A percentile compares a stretch with the other conserved stretches of the same genome.
Evolutionary conservation across 2,329 filamentous ascomycete species (phyloP).

Genomic region (Talaromyces sp.): DNA sequence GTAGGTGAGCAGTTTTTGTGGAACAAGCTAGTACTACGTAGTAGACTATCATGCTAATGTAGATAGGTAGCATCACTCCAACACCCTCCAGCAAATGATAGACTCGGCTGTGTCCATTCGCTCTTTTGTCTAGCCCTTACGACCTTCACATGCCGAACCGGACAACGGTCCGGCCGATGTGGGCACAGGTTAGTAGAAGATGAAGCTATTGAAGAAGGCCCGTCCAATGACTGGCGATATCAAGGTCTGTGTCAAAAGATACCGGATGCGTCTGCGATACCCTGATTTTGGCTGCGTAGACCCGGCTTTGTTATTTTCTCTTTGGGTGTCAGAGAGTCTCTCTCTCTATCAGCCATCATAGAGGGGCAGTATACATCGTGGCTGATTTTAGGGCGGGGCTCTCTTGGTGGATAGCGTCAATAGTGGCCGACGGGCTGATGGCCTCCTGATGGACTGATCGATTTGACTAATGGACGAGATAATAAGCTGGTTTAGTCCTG

Average conservation of each 20-base stretch:
- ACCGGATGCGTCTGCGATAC: background rate
- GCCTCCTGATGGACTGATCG: constrained; percentile 3
- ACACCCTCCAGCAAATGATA: constrained; percentile 1
- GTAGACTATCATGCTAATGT: background rate
- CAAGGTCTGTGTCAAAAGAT: background rate
- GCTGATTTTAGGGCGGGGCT: constrained; percentile 15
- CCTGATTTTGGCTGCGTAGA: background rate
- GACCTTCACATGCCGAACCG: constrained; percentile 11
- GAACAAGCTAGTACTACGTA: no score
- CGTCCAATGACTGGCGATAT: background rate
- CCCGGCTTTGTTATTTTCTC: background rate
- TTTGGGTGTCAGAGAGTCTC: background rate
- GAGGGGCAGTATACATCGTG: constrained; percentile 14
- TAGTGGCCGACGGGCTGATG: background rate
- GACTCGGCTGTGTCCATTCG: constrained; percentile 3
- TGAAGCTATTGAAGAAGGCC: background rate
- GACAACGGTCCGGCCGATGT: constrained; percentile 3
- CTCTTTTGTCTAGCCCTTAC: background rate
- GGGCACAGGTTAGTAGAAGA: background rate
- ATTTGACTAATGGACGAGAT: background rate
- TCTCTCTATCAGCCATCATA: background rate
- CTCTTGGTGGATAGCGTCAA: constrained; percentile 1
- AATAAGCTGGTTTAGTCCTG: background rate
- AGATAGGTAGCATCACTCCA: background rate
- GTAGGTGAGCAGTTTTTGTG: background rate